phyloP scores from a whole-genome alignment of 345 rosid species.

The Linum usitatissimum region DNA sequence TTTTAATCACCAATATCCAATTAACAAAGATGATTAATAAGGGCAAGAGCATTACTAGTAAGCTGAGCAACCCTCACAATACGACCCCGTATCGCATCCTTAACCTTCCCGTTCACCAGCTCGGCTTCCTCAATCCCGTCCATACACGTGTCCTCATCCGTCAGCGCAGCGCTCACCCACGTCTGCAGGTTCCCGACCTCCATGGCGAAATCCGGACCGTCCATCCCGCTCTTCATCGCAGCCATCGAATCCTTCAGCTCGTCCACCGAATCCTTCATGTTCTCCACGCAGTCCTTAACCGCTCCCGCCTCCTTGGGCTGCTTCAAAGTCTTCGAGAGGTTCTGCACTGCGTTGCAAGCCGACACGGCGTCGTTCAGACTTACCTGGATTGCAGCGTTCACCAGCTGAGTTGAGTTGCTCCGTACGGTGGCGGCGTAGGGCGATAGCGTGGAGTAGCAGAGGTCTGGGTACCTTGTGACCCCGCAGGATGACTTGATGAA shows the following conservation, averaged over 20 bases:
- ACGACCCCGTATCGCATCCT: conserved; percentile 14
- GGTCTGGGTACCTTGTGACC: conserved; percentile 25
- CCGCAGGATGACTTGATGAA: conserved; percentile 30
- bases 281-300: conserved; percentile 29
- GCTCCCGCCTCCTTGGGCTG: conserved; percentile 21
- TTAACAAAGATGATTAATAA: conserved; percentile 14
- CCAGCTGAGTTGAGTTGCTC: conserved; percentile 19
- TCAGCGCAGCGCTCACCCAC: conserved; percentile 45
- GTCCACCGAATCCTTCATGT: conserved; percentile 23
- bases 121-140: conserved; percentile 21
- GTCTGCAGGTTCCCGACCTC: conserved; percentile 27
- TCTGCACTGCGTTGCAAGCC: conserved; percentile 12
- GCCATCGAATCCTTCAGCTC: conserved; percentile 22
- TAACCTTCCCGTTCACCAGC: conserved; percentile 16
- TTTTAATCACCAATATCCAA: too few relatives aligned
- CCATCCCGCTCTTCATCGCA: conserved; percentile 19
- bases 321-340: conserved; percentile 6
- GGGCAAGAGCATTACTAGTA: conserved; percentile 36
- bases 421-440: conserved; percentile 21
- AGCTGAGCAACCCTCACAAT: conserved; percentile 24
- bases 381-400: conserved; percentile 24
- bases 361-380: conserved; percentile 14
- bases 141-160: conserved; percentile 35
- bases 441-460: conserved; percentile 31
- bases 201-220: conserved; percentile 26